Base-by-base conservation (phyloP, 192 early-diverging fungal genomes). In the Dissophora globulifera region DNA sequence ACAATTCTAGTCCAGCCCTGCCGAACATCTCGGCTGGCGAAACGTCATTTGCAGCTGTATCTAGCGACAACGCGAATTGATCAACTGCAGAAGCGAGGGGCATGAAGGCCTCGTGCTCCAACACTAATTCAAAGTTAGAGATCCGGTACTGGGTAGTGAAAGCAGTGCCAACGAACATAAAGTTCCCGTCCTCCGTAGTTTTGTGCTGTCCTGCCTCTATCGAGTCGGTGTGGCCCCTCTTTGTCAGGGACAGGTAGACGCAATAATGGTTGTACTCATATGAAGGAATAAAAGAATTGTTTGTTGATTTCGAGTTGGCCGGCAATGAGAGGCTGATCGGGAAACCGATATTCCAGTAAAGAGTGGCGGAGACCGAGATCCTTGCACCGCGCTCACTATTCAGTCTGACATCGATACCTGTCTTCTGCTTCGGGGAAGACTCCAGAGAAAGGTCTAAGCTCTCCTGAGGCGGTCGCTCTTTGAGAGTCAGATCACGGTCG, bases 231-330 rank as follows among this genome's bases (percentile, higher is more conserved):
- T 52, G 25, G 2, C 26, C 47, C 19, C n/a, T 42, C 13, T 49
- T 33, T 10, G 59, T 49, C 20, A 58, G 25, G 9, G 62, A 66
- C 0, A 75, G 4, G n/a, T 75, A 75, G 1, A 75, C 25, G 5
- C 57, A 65, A 30, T 50, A 72, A 33, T 75, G 62, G 33, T 62
- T 66, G 45, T 65, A 75, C 17, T 75, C 71, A 9, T 23, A 13
- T 2, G 55, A 30, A 2, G 62, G 22, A 19, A 75, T 33, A 13
- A n/a, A n/a, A n/a, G n/a, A n/a, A n/a, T n/a, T n/a, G n/a, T n/a
- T n/a, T n/a, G n/a, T n/a, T n/a, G n/a, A n/a, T n/a, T n/a, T n/a
- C n/a, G n/a, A n/a, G n/a, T 25, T 12, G 15, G 0, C 25, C 42
- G 45, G 12, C 40, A 20, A 15, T 12, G 20, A 22, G 17, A 12